Evolutionary conservation across 306 rosid genomes (phyloP).

Genomic region (Prunus salicina): DNA sequence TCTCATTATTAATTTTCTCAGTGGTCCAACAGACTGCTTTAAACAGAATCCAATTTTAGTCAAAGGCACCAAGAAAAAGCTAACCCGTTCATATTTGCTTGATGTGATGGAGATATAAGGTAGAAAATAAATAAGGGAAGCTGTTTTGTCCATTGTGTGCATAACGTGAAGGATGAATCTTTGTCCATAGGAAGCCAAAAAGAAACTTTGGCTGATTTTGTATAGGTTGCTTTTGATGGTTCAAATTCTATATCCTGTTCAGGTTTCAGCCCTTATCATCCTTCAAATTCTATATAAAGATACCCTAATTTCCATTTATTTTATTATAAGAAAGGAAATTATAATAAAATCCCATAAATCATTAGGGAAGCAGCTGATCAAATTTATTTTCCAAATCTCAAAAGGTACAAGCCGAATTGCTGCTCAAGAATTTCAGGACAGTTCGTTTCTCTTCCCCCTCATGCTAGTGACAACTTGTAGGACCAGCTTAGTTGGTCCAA

Average conservation of each 20-base stretch:
- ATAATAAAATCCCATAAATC: neutral
- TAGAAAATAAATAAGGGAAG: neutral
- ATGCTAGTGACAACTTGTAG: neutral
- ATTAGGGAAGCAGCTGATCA: neutral
- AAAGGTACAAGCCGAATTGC: neutral
- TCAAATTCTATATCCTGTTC: neutral
- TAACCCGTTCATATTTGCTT: neutral
- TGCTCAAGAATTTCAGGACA: neutral
- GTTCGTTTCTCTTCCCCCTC: neutral
- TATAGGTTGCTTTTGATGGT: neutral
- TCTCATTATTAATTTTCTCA: too few relatives aligned
- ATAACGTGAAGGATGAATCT: neutral
- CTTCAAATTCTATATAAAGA: too few relatives aligned
- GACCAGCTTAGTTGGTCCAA: neutral
- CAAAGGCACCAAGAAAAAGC: neutral
- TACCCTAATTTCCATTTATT: too few relatives aligned
- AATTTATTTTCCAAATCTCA: neutral
- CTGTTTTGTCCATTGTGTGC: neutral
- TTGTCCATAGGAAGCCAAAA: neutral
- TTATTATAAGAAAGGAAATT: neutral
- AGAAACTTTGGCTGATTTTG: neutral
- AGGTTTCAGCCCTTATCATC: too few relatives aligned
- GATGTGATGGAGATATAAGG: neutral
- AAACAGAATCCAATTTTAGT: neutral
- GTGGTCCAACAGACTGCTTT: too few relatives aligned